Conservation (phyloP, 2,329 filamentous ascomycete genomes). For the Ambrosiella xylebori region DNA sequence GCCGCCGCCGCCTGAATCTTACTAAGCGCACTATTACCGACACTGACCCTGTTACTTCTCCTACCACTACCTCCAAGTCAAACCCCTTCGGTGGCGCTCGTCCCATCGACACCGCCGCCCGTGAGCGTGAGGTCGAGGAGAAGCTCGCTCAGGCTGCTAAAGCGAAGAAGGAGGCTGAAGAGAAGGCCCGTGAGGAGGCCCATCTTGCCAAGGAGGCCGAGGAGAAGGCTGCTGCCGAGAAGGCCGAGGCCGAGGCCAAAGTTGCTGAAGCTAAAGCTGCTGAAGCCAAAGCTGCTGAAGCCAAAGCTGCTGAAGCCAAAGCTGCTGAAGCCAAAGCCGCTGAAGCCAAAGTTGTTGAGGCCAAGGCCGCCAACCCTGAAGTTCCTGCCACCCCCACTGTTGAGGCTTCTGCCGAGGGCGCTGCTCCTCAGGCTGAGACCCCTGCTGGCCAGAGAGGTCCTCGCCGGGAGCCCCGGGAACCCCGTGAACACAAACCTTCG, state of each 20-base stretch:
- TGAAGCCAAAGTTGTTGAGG: slow-evolving; percentile 8
- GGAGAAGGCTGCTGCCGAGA: slow-evolving; percentile 20
- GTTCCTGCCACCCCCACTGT: slow-evolving; percentile 16
- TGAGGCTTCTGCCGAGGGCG: slow-evolving; percentile 24
- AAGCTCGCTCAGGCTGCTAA: slow-evolving; percentile 52
- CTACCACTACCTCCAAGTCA: slow-evolving; percentile 49
- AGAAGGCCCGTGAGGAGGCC: slow-evolving; percentile 66
- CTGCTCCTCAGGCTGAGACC: slow-evolving; percentile 14
- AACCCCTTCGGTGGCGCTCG: slow-evolving; percentile 87
- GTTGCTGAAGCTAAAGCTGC: slow-evolving; percentile 15
- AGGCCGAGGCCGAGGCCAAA: slow-evolving; percentile 9
- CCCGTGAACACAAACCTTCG: slow-evolving; percentile 30
- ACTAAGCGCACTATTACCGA: slow-evolving; percentile 83
- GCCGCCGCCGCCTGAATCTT: slow-evolving; percentile 72
- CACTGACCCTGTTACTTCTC: slow-evolving; percentile 32
- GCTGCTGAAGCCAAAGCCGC: slow-evolving; percentile 17
- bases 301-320: slow-evolving; percentile 20
- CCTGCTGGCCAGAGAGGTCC: not conserved
- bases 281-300: slow-evolving; percentile 18
- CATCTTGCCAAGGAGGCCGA: slow-evolving; percentile 32
- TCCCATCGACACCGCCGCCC: slow-evolving; percentile 81
- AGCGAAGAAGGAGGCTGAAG: slow-evolving; percentile 75
- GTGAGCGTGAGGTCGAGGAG: slow-evolving; percentile 81
- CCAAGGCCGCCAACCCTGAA: slow-evolving; percentile 19
- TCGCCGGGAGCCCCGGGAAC: slow-evolving; percentile 24